Evolutionary conservation across 768 basidiomycete genomes (phyloP).

Genomic region (Dacryopinax primogenitus): DNA sequence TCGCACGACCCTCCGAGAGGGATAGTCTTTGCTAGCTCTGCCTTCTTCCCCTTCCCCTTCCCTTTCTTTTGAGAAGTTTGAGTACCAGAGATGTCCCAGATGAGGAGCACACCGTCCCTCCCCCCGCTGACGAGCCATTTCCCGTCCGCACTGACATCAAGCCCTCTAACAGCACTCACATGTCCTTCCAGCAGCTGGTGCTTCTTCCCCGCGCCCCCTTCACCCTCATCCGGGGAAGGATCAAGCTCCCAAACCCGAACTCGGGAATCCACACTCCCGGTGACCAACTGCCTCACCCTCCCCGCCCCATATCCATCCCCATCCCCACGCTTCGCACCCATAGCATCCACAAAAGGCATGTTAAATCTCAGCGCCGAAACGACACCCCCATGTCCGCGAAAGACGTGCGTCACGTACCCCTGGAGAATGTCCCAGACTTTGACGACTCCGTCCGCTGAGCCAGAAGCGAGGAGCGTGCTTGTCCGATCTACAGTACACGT

Average conservation of each 20-base stretch:
- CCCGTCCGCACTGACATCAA: constrained; percentile 75
- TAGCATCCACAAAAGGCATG: constrained; percentile 51
- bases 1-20: constrained; percentile 71
- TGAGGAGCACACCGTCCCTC: constrained; percentile 77
- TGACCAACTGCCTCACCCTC: constrained; percentile 57
- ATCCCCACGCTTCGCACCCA: constrained; percentile 31
- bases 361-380: constrained; percentile 82
- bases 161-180: constrained; percentile 81
- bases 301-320: constrained; percentile 12
- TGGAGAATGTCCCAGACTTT: constrained; percentile 89
- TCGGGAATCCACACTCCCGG: constrained; percentile 82
- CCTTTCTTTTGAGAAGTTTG: constrained; percentile 15
- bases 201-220: constrained; percentile 39
- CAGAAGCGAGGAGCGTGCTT: constrained; percentile 84
- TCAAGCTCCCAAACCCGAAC: constrained; percentile 87
- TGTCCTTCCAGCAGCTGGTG: constrained; percentile 85
- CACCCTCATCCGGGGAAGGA: constrained; percentile 28
- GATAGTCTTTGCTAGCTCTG: constrained; percentile 60
- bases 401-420: constrained; percentile 85
- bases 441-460: constrained; percentile 89
- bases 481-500: constrained; percentile 74
- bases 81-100: constrained; percentile 67
- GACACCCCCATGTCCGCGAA: constrained; percentile 95
- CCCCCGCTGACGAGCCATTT: constrained; percentile 85
- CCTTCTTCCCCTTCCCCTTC: constrained; percentile 23